Evolutionary conservation across 1,284 basidiomycete species (phyloP), one percentile per base, ranked within the genome.

Genomic region (Puccinia coronata): DNA sequence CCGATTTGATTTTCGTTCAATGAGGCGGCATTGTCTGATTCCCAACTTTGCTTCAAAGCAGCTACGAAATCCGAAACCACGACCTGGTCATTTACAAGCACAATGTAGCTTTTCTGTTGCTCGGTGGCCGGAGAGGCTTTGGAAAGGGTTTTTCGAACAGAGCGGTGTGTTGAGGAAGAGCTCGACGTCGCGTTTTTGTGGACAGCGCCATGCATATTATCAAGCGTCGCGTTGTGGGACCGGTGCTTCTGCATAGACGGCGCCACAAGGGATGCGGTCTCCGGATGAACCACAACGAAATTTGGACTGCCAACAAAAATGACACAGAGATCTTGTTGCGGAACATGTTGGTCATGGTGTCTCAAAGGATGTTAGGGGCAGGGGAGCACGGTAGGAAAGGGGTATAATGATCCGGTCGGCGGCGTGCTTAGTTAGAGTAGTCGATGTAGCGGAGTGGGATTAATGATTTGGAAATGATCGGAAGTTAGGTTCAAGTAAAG

Each of bases 1-100:
- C 78, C 78, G 31, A 80, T 57, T 20, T 63, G 39, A 31, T 57
- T 80, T 80, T 71, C 39, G 39, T 9, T 39, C 12, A 74, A 43
- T 12, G 43, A 16, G 16, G 39, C 1, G 20, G n/a, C 55, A 28
- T 39, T 23, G 28, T 25, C 53, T 28, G 55, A 74, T 4, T 39
- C 39, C 31, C 53, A 61, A 14, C 25, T 57, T 14, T 74, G 11
- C n/a, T 49, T 41, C 39, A 74, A 49, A 14, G 34, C 16, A 41
- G 72, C 5, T 6, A 74, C 41, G 39, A 59, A 74, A 25, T 39
- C 43, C 23, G 51, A 31, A 28, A 74, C 72, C 31, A 39, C 39
- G 25, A 74, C 55, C 28, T 74, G n/a, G 49, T 74, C 57, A 59
- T 74, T 57, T 6, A 74, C n/a, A 1, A 74, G 53, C 14, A 74